A percentile compares a stretch with the other conserved stretches of the same genome.
Evolutionary conservation across 805 yeast species (phyloP).

Genomic region (Starmerella sp.): DNA sequence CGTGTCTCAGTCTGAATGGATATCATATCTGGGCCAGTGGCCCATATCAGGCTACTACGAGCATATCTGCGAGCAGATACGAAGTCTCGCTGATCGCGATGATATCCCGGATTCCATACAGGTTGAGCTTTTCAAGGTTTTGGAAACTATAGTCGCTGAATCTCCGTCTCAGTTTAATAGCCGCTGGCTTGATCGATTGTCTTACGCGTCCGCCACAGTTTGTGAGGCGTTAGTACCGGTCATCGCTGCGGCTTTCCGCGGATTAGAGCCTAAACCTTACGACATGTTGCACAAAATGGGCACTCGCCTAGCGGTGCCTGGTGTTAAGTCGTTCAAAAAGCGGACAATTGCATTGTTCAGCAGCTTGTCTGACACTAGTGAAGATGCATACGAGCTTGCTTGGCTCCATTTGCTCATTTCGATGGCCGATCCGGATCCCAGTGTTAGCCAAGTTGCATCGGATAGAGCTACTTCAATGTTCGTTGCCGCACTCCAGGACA

Average conservation of each 20-base stretch:
- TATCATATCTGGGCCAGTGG: conserved; percentile 1
- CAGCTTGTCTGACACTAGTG: background rate
- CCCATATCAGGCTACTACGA: conserved; percentile 2
- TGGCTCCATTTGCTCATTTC: conserved; percentile 7
- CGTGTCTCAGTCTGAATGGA: background rate
- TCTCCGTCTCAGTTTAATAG: background rate
- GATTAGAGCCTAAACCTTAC: background rate
- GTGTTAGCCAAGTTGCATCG: background rate
- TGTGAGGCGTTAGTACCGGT: conserved; percentile 14
- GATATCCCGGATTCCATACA: conserved; percentile 8
- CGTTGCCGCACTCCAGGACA: background rate
- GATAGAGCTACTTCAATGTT: background rate
- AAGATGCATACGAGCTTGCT: background rate
- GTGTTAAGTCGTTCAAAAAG: conserved; percentile 9
- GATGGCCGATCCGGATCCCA: conserved; percentile 3
- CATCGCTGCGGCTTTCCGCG: background rate
- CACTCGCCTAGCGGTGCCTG: conserved; percentile 8
- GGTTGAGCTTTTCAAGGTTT: conserved; percentile 9
- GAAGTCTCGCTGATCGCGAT: conserved; percentile 1
- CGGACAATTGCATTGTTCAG: background rate
- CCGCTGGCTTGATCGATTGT: conserved; percentile 10
- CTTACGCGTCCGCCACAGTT: conserved; percentile 6
- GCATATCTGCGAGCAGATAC: conserved; percentile 2
- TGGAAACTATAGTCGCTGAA: conserved; percentile 2
- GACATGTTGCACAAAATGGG: background rate